A percentile compares a stretch with the other conserved stretches of the same genome.
Evolutionary conservation across 129 eudicot genomes (phyloP).

Genomic region (Apium graveolens): DNA sequence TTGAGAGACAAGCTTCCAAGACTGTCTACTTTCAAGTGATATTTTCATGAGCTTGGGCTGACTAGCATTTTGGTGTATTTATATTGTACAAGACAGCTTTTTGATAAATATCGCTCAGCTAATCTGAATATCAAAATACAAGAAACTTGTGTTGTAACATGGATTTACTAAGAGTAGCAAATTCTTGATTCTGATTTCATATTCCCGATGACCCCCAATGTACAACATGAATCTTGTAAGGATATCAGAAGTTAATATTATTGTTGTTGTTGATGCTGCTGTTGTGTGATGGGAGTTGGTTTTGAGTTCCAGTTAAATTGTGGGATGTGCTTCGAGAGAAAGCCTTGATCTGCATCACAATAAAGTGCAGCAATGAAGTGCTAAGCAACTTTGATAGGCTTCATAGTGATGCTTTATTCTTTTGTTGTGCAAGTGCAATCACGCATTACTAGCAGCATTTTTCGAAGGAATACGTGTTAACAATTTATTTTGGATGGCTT

Average conservation of each 20-base stretch:
- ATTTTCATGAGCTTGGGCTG: not conserved
- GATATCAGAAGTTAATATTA: not conserved
- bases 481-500: too few relatives aligned
- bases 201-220: not conserved
- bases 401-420: too few relatives aligned
- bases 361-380: too few relatives aligned
- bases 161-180: not conserved
- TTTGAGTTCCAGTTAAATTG: too few relatives aligned
- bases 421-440: too few relatives aligned
- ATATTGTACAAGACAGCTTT: not conserved
- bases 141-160: conserved; percentile 5
- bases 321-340: too few relatives aligned
- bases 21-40: conserved; percentile 74
- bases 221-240: not conserved
- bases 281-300: not conserved
- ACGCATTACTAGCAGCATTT: too few relatives aligned
- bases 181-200: not conserved
- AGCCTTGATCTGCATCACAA: too few relatives aligned
- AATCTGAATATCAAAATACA: not conserved
- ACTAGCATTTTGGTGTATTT: not conserved
- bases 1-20: conserved; percentile 94
- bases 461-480: too few relatives aligned
- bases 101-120: not conserved
- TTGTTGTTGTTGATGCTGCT: not conserved
- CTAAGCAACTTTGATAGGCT: too few relatives aligned